A percentile compares a stretch with the other conserved stretches of the same genome.
phyloP scores from a whole-genome alignment of 495 filamentous ascomycete genomes.

The Diplogelasinospora grovesii region DNA sequence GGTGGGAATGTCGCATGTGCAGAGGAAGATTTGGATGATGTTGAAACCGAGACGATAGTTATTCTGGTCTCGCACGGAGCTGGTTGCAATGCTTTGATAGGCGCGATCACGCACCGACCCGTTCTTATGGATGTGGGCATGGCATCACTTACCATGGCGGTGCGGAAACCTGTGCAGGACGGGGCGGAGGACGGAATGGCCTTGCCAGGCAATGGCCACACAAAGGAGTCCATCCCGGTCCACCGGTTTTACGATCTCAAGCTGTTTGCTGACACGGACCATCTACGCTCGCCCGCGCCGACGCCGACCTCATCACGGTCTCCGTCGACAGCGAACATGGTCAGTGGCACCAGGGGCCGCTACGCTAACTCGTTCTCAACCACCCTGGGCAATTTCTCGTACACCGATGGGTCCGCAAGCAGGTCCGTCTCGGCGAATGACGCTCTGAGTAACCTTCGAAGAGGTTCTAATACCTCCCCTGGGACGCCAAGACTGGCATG shows the following conservation, averaged over 20 bases:
- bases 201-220: constrained; percentile 12
- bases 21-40: constrained; percentile 39
- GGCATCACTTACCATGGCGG: constrained; percentile 85
- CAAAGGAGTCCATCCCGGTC: constrained; percentile 31
- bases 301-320: constrained; percentile 22
- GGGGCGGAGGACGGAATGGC: constrained; percentile 3
- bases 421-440: constrained; percentile 26
- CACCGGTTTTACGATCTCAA: constrained; percentile 68
- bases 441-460: constrained; percentile 26
- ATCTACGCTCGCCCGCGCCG: constrained; percentile 53
- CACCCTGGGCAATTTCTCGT: constrained; percentile 22
- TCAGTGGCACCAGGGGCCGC: constrained; percentile 16
- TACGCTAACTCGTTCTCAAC: constrained; percentile 24
- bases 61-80: constrained; percentile 95
- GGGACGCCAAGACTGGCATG: constrained; percentile 3
- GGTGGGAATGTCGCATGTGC: constrained; percentile 1
- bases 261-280: constrained; percentile 71
- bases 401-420: constrained; percentile 18
- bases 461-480: constrained; percentile 10
- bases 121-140: constrained; percentile 84
- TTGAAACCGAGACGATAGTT: constrained; percentile 68
- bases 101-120: constrained; percentile 80
- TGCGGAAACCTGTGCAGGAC: constrained; percentile 48
- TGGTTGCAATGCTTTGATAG: constrained; percentile 92
- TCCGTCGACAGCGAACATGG: constrained; percentile 13